Evolutionary conservation across 768 basidiomycete genomes (phyloP).

Genomic region (Pleurotus cornucopiae): DNA sequence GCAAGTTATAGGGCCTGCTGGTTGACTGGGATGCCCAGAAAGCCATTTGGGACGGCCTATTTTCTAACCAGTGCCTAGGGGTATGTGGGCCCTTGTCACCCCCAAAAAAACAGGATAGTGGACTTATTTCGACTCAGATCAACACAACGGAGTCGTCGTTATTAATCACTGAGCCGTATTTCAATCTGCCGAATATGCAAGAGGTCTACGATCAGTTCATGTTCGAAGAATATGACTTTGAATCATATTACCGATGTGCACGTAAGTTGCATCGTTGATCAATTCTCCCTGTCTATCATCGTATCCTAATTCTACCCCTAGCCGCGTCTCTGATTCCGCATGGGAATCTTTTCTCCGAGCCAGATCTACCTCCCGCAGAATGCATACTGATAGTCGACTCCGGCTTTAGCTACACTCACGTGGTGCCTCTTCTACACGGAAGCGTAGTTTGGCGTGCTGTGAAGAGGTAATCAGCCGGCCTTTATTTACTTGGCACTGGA

Average conservation of each 20-base stretch:
- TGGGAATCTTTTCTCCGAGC: slow-evolving; percentile 61
- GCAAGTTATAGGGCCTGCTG: slow-evolving; percentile 68
- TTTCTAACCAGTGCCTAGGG: slow-evolving; percentile 66
- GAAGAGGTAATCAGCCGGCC: slow-evolving; percentile 52
- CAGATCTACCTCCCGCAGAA: slow-evolving; percentile 54
- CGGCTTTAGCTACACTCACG: slow-evolving; percentile 93
- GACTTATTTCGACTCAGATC: slow-evolving; percentile 39
- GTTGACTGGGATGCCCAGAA: slow-evolving; percentile 97
- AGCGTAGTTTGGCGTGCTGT: slow-evolving; percentile 77
- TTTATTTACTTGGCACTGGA: slow-evolving; percentile 11
- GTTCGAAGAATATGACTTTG: slow-evolving; percentile 95
- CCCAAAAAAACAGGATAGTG: too few species aligned
- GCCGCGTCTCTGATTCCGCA: slow-evolving; percentile 78
- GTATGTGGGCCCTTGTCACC: slow-evolving; percentile 31
- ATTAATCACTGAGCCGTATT: slow-evolving; percentile 90
- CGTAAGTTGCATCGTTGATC: slow-evolving; percentile 47
- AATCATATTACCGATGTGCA: slow-evolving; percentile 73
- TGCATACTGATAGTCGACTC: slow-evolving; percentile 84
- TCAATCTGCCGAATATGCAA: slow-evolving; percentile 90
- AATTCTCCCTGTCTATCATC: neutral
- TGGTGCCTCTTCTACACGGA: slow-evolving; percentile 77
- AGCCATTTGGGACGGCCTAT: slow-evolving; percentile 88
- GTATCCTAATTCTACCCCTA: slow-evolving; percentile 27
- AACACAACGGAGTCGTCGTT: slow-evolving; percentile 71
- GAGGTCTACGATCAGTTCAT: slow-evolving; percentile 93